These are phyloP conservation scores for Trichoderma hamatum DNA, from an alignment of 2,329 filamentous ascomycete species.

Conservation along the genomic window DNA sequence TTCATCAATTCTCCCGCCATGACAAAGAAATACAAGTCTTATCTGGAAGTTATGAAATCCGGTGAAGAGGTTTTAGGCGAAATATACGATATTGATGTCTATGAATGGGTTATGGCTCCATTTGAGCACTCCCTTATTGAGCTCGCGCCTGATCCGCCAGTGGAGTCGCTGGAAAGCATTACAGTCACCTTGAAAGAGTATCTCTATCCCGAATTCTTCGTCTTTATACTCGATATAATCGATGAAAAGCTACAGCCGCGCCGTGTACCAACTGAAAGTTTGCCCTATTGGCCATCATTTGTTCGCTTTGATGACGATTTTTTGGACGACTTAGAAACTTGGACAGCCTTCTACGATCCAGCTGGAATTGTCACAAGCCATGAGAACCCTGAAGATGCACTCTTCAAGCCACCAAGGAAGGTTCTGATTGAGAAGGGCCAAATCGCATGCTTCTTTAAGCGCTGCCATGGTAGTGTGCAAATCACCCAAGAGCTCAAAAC, in stretches of 20 bases:
- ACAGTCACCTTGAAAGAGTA: not conserved
- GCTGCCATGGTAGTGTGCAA: not conserved
- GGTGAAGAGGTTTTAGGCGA: not conserved
- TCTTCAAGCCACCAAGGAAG: not conserved
- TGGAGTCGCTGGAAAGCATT: not conserved
- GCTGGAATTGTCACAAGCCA: not conserved
- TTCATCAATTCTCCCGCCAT: not conserved
- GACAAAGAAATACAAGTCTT: not conserved
- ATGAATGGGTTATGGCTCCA: not conserved
- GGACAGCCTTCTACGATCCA: not conserved
- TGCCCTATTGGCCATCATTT: not conserved
- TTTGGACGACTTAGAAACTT: not conserved
- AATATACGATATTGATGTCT: not conserved
- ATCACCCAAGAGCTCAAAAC: not conserved
- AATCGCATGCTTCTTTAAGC: not conserved
- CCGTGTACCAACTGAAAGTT: not conserved
- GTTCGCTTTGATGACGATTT: not conserved
- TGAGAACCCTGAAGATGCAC: not conserved
- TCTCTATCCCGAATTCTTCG: not conserved
- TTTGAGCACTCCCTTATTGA: not conserved
- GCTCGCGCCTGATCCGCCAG: not conserved
- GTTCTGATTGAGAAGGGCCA: not conserved
- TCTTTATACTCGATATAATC: not conserved
- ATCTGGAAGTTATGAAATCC: not conserved
- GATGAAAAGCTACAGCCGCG: not conserved